phyloP scores from a whole-genome alignment of 495 filamentous ascomycete genomes.

The Penicillium riverlandense region DNA sequence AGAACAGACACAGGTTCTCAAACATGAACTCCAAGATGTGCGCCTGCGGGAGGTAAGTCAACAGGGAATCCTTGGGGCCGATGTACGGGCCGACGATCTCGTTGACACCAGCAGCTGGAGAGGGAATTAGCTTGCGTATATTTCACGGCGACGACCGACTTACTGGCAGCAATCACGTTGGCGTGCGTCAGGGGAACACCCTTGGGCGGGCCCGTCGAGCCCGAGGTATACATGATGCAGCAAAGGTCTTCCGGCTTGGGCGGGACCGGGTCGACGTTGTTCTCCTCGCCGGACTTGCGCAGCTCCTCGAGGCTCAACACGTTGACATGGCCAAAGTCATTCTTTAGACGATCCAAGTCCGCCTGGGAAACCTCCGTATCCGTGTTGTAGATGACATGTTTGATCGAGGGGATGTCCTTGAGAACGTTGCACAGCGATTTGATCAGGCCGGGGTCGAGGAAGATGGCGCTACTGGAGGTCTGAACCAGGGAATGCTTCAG shows the following conservation, averaged over 20 bases:
- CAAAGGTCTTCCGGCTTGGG: conserved; percentile 81
- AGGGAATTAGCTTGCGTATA: not conserved
- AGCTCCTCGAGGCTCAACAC: conserved; percentile 84
- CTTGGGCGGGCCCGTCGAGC: conserved; percentile 94
- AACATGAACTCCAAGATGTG: conserved; percentile 98
- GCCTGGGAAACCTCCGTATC: conserved; percentile 66
- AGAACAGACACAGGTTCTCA: conserved; percentile 85
- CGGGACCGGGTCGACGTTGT: conserved; percentile 72
- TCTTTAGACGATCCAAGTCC: conserved; percentile 74
- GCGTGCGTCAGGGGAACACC: conserved; percentile 87
- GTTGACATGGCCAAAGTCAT: conserved; percentile 58
- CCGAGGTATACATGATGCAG: conserved; percentile 99
- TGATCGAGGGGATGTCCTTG: conserved; percentile 69
- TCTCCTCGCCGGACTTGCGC: conserved; percentile 72
- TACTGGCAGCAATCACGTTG: conserved; percentile 82
- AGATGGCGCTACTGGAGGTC: conserved; percentile 80
- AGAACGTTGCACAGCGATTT: conserved; percentile 74
- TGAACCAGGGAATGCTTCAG: conserved; percentile 86
- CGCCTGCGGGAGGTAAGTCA: conserved; percentile 89
- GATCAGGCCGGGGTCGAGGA: conserved; percentile 80
- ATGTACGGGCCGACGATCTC: conserved; percentile 80
- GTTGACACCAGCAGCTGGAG: conserved; percentile 78
- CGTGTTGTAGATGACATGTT: conserved; percentile 85
- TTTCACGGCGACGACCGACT: conserved; percentile 15
- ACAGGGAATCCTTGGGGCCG: conserved; percentile 74